These are phyloP conservation scores for Wickerhamomyces strasburgensis DNA, from an alignment of 805 yeast species.

Conservation along the genomic window DNA sequence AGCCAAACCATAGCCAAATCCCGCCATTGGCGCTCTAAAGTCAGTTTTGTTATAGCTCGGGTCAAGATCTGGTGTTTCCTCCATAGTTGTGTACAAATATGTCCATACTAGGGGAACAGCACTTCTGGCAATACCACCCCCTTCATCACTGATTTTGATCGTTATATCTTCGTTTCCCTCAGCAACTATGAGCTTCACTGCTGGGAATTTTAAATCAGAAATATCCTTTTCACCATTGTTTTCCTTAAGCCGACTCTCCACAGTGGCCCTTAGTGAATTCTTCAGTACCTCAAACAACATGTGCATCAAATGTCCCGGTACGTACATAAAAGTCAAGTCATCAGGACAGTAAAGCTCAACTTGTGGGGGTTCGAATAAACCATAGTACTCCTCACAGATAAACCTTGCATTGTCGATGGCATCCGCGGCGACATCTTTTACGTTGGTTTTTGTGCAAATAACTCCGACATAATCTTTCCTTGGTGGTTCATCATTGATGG, in stretches of 20 bases:
- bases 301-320: slow-evolving; percentile 88
- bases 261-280: slow-evolving; percentile 84
- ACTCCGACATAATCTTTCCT: slow-evolving; percentile 78
- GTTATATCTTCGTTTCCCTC: slow-evolving; percentile 90
- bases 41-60: slow-evolving; percentile 45
- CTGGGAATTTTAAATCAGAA: slow-evolving; percentile 70
- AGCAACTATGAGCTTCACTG: slow-evolving; percentile 80
- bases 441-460: slow-evolving; percentile 79
- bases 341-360: slow-evolving; percentile 63
- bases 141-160: slow-evolving; percentile 86
- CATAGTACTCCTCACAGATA: slow-evolving; percentile 89
- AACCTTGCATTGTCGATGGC: slow-evolving; percentile 88
- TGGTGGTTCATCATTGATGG: slow-evolving; percentile 65
- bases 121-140: slow-evolving; percentile 87
- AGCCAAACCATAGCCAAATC: slow-evolving; percentile 89
- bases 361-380: slow-evolving; percentile 79
- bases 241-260: slow-evolving; percentile 66
- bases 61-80: slow-evolving; percentile 54
- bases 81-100: slow-evolving; percentile 83
- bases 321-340: slow-evolving; percentile 80
- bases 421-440: slow-evolving; percentile 76
- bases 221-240: slow-evolving; percentile 33
- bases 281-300: slow-evolving; percentile 87
- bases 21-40: slow-evolving; percentile 89
- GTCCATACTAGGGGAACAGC: slow-evolving; percentile 88